Evolutionary conservation across 2,329 filamentous ascomycete genomes (phyloP), one percentile per base, ranked within the genome.

Genomic region (Knufia petricola): DNA sequence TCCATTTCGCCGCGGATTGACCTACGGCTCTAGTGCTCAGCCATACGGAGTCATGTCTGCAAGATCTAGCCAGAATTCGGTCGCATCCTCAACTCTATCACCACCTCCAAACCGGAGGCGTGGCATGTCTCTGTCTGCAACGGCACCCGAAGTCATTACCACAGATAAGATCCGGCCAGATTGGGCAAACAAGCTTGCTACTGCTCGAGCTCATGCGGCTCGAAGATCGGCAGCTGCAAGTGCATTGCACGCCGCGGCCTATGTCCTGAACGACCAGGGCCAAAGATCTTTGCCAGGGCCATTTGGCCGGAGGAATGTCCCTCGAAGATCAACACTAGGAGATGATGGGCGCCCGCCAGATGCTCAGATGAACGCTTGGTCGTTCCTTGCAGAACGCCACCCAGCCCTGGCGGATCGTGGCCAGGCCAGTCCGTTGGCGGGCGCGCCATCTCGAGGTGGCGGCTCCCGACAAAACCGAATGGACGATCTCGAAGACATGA

Each of bases 401-500:
- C 58, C 55, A 23, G 58, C 48, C 21, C 19, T 42, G 10, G 32
- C 53, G 13, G 60, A 57, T 19, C 64, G 64, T 13, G 63, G 69
- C 41, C 49, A 54, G 37, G 50, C 54, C n/a, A 58, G 58, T 1
- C 64, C 61, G 55, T n/a, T 48, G 2, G 53, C 51, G 31, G 49
- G 66, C 20, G 62, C 66, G 30, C 65, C 69, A 3, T 62, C 69
- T 13, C 67, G 69, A n/a, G 64, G 75, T 6, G 64, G 66, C 15
- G 76, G 73, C 56, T 77, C 76, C 30, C 69, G 81, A 51, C 70
- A 79, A 52, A 77, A 66, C 49, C 76, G 87, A 24, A 79, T 94
- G 62, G 87, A 94, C 19, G 89, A 96, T 58, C 75, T 96, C 0
- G 92, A 98, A 63, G 90, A 95, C 42, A 85, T 98, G 72, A 98